These are phyloP conservation scores for Panellus pusillus DNA, from an alignment of 768 basidiomycete genomes.

Conservation along the genomic window DNA sequence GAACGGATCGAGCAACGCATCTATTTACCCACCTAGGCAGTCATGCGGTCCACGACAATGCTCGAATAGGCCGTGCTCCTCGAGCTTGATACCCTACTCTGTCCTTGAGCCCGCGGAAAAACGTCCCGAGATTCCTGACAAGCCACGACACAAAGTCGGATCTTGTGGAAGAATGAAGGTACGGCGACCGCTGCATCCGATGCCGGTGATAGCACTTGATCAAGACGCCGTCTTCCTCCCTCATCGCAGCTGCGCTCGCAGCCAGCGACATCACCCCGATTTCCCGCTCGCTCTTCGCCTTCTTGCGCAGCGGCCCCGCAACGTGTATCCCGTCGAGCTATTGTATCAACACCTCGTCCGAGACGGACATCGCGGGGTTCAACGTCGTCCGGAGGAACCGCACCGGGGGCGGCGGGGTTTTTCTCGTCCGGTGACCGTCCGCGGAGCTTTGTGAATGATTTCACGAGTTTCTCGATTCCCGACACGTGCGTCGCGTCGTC, in stretches of 20 bases:
- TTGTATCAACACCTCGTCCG: constrained; percentile 76
- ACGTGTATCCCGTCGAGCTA: constrained; percentile 82
- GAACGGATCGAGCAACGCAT: neutral
- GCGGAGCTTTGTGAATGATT: constrained; percentile 80
- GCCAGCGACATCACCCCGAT: constrained; percentile 66
- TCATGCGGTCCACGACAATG: constrained; percentile 78
- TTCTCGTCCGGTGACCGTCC: constrained; percentile 72
- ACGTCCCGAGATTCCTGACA: constrained; percentile 91
- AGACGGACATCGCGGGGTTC: constrained; percentile 74
- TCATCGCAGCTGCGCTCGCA: constrained; percentile 79
- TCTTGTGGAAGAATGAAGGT: no score
- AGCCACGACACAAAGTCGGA: constrained; percentile 92
- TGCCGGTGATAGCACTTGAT: no score
- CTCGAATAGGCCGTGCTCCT: constrained; percentile 82
- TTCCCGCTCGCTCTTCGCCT: constrained; percentile 76
- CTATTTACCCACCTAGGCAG: constrained; percentile 81
- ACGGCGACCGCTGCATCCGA: no score
- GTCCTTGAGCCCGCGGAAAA: constrained; percentile 76
- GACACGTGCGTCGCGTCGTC: constrained; percentile 86
- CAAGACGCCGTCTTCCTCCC: constrained; percentile 78
- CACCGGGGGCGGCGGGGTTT: constrained; percentile 54
- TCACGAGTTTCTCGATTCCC: constrained; percentile 90
- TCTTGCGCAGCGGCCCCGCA: constrained; percentile 72
- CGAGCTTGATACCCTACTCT: constrained; percentile 75
- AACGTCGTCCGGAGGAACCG: constrained; percentile 85